Evolutionary conservation across 2,329 filamentous ascomycete genomes (phyloP).

Genomic region (Daldinia sp.): DNA sequence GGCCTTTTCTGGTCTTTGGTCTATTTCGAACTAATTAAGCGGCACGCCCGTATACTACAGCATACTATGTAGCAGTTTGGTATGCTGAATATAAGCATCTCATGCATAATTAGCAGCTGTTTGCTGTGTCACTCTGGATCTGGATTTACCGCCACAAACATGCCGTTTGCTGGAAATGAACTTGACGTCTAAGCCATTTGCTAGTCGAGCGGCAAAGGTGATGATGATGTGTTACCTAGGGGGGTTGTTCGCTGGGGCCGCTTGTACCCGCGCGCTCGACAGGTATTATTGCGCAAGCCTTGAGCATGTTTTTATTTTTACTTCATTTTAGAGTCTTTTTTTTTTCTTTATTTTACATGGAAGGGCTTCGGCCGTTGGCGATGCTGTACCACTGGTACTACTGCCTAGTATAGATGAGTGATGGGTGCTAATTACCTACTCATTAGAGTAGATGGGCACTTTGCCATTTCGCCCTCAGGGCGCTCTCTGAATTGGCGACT

Average conservation of each 20-base stretch:
- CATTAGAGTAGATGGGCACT: background rate
- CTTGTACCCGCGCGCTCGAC: constrained; percentile 35
- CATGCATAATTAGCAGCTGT: constrained; percentile 9
- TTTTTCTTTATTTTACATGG: background rate
- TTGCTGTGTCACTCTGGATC: constrained; percentile 32
- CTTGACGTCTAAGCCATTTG: constrained; percentile 36
- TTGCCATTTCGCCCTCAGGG: constrained; percentile 35
- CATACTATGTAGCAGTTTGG: constrained; percentile 22
- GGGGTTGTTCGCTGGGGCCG: constrained; percentile 26
- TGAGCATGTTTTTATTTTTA: constrained; percentile 21
- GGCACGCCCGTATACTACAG: constrained; percentile 35
- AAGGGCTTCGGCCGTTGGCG: constrained; percentile 20
- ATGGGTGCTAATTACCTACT: background rate
- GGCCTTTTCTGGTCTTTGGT: constrained; percentile 33
- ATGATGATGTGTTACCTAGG: constrained; percentile 1
- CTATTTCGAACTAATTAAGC: constrained; percentile 33
- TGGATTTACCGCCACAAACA: constrained; percentile 35
- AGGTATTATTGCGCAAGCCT: constrained; percentile 17
- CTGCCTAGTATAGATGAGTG: background rate
- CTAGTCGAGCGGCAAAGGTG: constrained; percentile 34
- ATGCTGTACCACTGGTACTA: constrained; percentile 5
- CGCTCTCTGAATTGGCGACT: constrained; percentile 38
- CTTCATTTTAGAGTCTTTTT: background rate
- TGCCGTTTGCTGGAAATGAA: constrained; percentile 36
- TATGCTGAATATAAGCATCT: constrained; percentile 19